Evolutionary conservation across 139 green algal species (phyloP).

Genomic region (Limnomonas spitsbergensis): DNA sequence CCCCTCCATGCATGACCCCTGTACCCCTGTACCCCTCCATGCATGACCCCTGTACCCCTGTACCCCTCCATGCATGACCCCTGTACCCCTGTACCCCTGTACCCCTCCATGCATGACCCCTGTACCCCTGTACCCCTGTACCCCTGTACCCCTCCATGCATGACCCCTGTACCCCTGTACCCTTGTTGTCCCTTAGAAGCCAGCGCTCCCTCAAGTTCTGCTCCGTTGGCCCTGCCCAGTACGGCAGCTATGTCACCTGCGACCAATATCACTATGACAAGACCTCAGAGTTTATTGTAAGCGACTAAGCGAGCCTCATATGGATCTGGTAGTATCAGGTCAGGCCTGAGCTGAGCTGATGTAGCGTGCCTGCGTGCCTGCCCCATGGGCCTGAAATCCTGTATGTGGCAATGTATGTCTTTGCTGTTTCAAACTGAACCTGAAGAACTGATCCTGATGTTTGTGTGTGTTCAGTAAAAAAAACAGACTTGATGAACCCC

Average conservation of each 20-base stretch:
- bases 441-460: neutral
- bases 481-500: too few relatives aligned
- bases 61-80: neutral
- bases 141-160: neutral
- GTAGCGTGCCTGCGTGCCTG: neutral
- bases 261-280: neutral
- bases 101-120: neutral
- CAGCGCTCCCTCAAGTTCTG: neutral
- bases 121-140: neutral
- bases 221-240: neutral
- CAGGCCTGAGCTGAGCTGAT: neutral
- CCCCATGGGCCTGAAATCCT: neutral
- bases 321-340: neutral
- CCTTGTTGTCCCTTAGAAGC: neutral
- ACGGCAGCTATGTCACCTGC: neutral
- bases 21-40: neutral
- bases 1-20: too few relatives aligned
- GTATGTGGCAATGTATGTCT: neutral
- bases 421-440: neutral
- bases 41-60: neutral
- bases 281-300: neutral
- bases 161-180: neutral
- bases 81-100: neutral
- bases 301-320: neutral
- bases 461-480: too few relatives aligned